Evolutionary conservation across 225 moss, liverwort and hornwort genomes (phyloP), one percentile per base, ranked within the genome.

Genomic region (Thuidium tamariscinum): DNA sequence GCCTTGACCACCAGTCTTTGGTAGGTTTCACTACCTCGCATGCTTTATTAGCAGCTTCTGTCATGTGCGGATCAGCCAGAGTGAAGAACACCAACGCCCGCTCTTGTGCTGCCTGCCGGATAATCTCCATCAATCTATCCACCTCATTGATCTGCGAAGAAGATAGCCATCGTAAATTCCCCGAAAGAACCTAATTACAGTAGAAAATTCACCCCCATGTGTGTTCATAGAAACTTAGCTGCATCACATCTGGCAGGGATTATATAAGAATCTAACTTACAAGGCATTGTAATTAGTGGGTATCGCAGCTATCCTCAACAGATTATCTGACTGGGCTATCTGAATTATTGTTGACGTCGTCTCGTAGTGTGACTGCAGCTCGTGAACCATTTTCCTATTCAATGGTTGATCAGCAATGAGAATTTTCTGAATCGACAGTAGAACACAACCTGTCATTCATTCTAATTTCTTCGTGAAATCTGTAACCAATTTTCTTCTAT

Each of bases 31-130:
- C 32, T 67, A 93, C 93, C 92, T 94, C 90, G 68, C 96, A 97
- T 65, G 97, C 97, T 90, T 95, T 90, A 87, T 90, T 84, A 23
- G 96, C 95, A 89, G 91, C 92, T n/a, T 90, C 94, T 86, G 95
- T 94, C 94, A 97, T 95, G 59, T 88, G 86, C 16, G 96, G 96
- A 88, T 97, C 96, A 20, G 96, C 97, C 36, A 97, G 89, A 81
- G 97, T 97, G 84, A 87, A 97, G 82, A 97, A 94, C 44, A 97
- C 91, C 90, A 97, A 91, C 59, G 96, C 96, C 85, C 86, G 89
- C 87, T 94, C 95, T 42, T 93, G 92, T 63, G 94, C 97, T 79
- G 95, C 96, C 69, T 96, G 95, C 77, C 96, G 92, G 54, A 97
- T 94, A 14, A 97, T 93, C 90, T 92, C 95, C 95, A 97, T 95